Evolutionary conservation across 2,329 filamentous ascomycete species (phyloP).

Genomic region (Nemania sp.): DNA sequence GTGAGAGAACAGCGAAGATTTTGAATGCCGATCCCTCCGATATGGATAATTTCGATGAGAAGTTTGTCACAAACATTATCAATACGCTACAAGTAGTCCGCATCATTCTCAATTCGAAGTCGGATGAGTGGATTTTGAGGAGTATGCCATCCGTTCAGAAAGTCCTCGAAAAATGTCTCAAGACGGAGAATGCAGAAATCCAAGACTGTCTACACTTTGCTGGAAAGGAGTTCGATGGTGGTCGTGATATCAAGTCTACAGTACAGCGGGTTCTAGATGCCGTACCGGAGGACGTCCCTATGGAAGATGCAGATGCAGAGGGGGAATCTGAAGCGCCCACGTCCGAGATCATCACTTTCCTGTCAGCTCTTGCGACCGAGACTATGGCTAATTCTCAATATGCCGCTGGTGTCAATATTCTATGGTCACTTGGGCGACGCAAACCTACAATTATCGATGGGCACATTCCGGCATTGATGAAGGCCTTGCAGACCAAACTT

Average conservation of each 20-base stretch:
- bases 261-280: slow-evolving; percentile 85
- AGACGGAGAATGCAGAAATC: slow-evolving; percentile 86
- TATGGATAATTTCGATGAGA: slow-evolving; percentile 78
- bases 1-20: slow-evolving; percentile 72
- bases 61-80: slow-evolving; percentile 84
- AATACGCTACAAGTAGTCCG: slow-evolving; percentile 93
- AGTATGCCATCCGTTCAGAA: slow-evolving; percentile 81
- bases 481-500: slow-evolving; percentile 87
- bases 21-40: slow-evolving; percentile 63
- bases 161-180: slow-evolving; percentile 85
- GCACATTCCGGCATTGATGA: slow-evolving; percentile 88
- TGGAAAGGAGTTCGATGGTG: slow-evolving; percentile 71
- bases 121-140: slow-evolving; percentile 86
- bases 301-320: slow-evolving; percentile 80
- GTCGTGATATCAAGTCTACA: slow-evolving; percentile 72
- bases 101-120: slow-evolving; percentile 83
- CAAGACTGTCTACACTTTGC: slow-evolving; percentile 87
- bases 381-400: slow-evolving; percentile 81
- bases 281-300: slow-evolving; percentile 76
- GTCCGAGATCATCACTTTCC: slow-evolving; percentile 83
- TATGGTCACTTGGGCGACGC: slow-evolving; percentile 88
- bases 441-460: slow-evolving; percentile 87
- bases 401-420: slow-evolving; percentile 85
- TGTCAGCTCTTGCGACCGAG: slow-evolving; percentile 87
- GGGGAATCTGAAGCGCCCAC: slow-evolving; percentile 79